These are phyloP conservation scores for Fraxinus xanthoxyloides DNA, from an alignment of 305 asterid species.

Conservation along the genomic window DNA sequence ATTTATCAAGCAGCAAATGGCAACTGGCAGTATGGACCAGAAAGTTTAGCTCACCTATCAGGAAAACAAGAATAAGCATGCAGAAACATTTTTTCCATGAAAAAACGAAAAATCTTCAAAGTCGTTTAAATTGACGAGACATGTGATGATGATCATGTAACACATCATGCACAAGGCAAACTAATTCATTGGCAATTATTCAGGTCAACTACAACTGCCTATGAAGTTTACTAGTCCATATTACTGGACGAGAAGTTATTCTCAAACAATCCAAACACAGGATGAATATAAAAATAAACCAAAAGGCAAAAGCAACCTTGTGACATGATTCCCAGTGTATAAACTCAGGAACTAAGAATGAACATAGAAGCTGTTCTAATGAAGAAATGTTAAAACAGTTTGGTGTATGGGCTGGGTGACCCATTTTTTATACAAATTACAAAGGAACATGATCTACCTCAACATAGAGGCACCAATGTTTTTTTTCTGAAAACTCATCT, in stretches of 20 bases:
- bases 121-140: not conserved
- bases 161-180: not conserved
- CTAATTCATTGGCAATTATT: not conserved
- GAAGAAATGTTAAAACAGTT: not conserved
- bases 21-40: not conserved
- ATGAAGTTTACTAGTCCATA: not conserved
- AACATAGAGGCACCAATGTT: not conserved
- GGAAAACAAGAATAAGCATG: not conserved
- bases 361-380: not conserved
- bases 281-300: not conserved
- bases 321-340: not conserved
- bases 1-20: not conserved
- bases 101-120: not conserved
- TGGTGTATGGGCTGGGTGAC: not conserved
- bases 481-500: constrained; percentile 35
- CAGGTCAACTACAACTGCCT: not conserved
- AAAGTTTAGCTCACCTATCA: not conserved
- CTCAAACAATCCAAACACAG: not conserved
- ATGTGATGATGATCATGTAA: not conserved
- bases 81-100: not conserved
- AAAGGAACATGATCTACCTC: not conserved
- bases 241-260: not conserved
- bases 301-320: not conserved
- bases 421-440: not conserved
- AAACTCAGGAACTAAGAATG: not conserved